Evolutionary conservation across 306 rosid species (phyloP).

Genomic region (Hippophae gyantsensis): DNA sequence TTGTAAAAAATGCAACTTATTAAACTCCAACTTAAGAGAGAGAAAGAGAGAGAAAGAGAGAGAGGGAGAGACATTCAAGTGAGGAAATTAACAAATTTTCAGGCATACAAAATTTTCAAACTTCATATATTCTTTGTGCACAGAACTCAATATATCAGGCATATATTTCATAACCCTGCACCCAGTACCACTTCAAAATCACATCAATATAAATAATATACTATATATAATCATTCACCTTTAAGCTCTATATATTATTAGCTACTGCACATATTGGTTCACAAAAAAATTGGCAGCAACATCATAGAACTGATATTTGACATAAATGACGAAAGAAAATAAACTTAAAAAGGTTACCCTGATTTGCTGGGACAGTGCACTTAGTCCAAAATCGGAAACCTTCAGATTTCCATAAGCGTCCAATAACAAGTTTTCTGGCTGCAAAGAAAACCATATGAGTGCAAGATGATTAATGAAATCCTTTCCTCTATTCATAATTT

Average conservation of each 20-base stretch:
- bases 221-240: too few species aligned
- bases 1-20: neutral
- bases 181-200: too few species aligned
- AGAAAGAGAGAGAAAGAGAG: too few species aligned
- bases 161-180: too few species aligned
- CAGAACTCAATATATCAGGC: too few species aligned
- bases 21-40: neutral
- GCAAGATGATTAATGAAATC: neutral
- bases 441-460: conserved; percentile 16
- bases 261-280: neutral
- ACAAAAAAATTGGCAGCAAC: conserved; percentile 1
- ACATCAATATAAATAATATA: too few species aligned
- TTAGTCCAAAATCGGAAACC: conserved; percentile 96
- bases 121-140: too few species aligned
- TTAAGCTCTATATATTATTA: too few species aligned
- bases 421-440: conserved; percentile 93
- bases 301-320: neutral
- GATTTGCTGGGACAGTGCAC: conserved; percentile 93
- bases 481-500: neutral
- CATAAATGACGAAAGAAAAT: conserved; percentile 8
- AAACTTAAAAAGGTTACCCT: conserved; percentile 41
- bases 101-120: too few species aligned
- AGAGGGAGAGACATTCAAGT: too few species aligned
- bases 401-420: conserved; percentile 77
- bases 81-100: too few species aligned